Evolutionary conservation across 192 early-diverging fungal genomes (phyloP).

Genomic region (Backusella psychrophila): DNA sequence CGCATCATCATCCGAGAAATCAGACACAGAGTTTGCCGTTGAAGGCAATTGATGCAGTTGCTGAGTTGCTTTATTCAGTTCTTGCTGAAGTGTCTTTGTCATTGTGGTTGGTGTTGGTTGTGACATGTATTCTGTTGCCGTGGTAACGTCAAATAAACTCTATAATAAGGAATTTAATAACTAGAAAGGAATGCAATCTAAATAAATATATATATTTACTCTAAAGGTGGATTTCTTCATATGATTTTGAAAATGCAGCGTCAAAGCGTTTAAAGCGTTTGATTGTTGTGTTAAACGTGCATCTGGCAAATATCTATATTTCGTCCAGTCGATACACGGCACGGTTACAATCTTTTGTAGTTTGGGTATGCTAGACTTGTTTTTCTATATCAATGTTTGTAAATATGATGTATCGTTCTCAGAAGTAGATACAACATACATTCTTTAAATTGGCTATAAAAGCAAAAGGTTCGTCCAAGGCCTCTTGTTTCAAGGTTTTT

Average conservation of each 20-base stretch:
- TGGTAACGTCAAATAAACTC: constrained; percentile 26
- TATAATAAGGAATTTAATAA: not conserved
- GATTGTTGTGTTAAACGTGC: constrained; percentile 26
- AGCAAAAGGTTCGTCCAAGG: constrained; percentile 41
- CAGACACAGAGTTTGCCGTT: constrained; percentile 25
- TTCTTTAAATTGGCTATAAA: constrained; percentile 29
- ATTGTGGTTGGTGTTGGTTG: not conserved
- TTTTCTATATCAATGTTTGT: not conserved
- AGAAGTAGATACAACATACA: not conserved
- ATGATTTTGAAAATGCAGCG: not conserved
- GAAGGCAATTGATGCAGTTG: constrained; percentile 18
- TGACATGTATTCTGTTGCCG: not conserved
- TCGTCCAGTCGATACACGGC: constrained; percentile 35
- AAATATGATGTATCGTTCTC: not conserved
- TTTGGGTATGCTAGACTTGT: constrained; percentile 10
- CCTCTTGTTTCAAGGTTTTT: constrained; percentile 40
- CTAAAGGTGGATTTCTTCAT: not conserved
- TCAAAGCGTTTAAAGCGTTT: constrained; percentile 9
- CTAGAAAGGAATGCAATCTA: not conserved
- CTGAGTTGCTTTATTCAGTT: constrained; percentile 21
- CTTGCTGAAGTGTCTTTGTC: constrained; percentile 8
- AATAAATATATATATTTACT: not conserved
- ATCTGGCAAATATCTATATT: constrained; percentile 28
- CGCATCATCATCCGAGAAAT: constrained; percentile 28
- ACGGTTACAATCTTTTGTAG: constrained; percentile 33